A percentile compares a stretch with the other conserved stretches of the same genome.
These are phyloP conservation scores for Epichloe sibirici DNA, from an alignment of 2,329 filamentous ascomycete genomes.

Conservation along the genomic window DNA sequence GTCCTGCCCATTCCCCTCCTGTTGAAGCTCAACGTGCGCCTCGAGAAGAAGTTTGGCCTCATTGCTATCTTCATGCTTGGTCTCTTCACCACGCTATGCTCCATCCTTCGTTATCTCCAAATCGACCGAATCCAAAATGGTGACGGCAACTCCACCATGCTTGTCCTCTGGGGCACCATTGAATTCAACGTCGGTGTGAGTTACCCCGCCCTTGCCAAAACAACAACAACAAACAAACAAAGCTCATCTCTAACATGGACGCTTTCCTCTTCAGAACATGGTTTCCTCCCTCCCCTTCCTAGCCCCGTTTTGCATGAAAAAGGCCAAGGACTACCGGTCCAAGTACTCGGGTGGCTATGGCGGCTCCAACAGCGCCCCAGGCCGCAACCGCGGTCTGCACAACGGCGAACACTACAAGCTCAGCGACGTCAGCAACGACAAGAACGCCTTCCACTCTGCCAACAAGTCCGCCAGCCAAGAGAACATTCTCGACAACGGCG, in stretches of 20 bases:
- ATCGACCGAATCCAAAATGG: conserved; percentile 36
- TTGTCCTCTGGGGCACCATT: conserved; percentile 43
- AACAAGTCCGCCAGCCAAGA: conserved; percentile 24
- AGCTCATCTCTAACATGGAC: not conserved
- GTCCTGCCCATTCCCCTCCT: conserved; percentile 38
- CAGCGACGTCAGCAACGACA: conserved; percentile 23
- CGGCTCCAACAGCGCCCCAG: conserved; percentile 16
- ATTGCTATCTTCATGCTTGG: conserved; percentile 40
- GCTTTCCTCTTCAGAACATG: conserved; percentile 24
- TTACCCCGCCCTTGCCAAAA: not conserved
- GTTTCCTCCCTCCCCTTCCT: conserved; percentile 34
- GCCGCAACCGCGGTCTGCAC: conserved; percentile 14
- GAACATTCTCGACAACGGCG: conserved; percentile 23
- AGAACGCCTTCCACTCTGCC: conserved; percentile 16
- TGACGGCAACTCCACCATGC: conserved; percentile 42
- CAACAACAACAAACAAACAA: too few relatives aligned
- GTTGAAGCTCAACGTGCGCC: conserved; percentile 33
- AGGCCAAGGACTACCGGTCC: conserved; percentile 28
- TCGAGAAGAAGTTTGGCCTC: conserved; percentile 36
- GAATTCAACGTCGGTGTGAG: conserved; percentile 45
- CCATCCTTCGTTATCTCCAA: conserved; percentile 37
- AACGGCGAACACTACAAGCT: conserved; percentile 25
- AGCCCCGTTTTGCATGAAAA: conserved; percentile 29
- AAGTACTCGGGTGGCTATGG: conserved; percentile 17
- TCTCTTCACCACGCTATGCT: conserved; percentile 42